Evolutionary conservation across 495 filamentous ascomycete genomes (phyloP), one percentile per base, ranked within the genome.

Genomic region (Aspergillus heteromorphus): DNA sequence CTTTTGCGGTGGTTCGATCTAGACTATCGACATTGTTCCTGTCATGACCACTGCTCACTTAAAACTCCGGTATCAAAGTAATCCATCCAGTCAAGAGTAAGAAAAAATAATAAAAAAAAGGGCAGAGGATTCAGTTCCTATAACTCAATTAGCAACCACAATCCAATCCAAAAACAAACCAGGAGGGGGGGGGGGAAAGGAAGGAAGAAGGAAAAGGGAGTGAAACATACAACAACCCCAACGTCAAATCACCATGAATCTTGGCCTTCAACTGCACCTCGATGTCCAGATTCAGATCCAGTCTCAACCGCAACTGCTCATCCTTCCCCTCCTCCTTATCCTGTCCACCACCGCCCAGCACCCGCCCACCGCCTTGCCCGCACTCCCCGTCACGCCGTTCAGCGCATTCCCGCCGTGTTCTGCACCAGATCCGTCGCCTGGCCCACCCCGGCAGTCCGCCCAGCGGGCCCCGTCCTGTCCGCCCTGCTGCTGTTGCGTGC

Each of bases 231-330:
- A 96, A 80, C 59, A 96, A 76, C 45, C 87, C 85, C 51, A 96
- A 65, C 36, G 89, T 92, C 62, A 95, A 73, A 76, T 95, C 91
- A 69, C 91, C 89, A 61, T 92, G 87, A 63, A 96, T 92, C 74
- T 89, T 88, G 13, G 91, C 91, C 81, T 95, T 93, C 2, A 96
- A 74, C 65, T 91, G 84, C 25, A 95, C 84, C 75, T 95, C 87
- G 56, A 95, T 82, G 63, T 96, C 91, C 45, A 96, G 71, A 70
- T 95, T 95, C 48, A 95, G 67, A 65, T 95, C 90, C 48, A 96
- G 70, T 48, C 91, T 69, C 72, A 96, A 57, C 60, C 82, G 78
- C 57, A 96, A 70, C 65, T 92, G 86, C 66, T 92, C 86, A 58
- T 84, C 83, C 42, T 75, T 78, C 11, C 72, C 76, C 4, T 70